Evolutionary conservation across 2,329 filamentous ascomycete species (phyloP), one percentile per base, ranked within the genome.

Genomic region (Beauveria pseudobassiana): DNA sequence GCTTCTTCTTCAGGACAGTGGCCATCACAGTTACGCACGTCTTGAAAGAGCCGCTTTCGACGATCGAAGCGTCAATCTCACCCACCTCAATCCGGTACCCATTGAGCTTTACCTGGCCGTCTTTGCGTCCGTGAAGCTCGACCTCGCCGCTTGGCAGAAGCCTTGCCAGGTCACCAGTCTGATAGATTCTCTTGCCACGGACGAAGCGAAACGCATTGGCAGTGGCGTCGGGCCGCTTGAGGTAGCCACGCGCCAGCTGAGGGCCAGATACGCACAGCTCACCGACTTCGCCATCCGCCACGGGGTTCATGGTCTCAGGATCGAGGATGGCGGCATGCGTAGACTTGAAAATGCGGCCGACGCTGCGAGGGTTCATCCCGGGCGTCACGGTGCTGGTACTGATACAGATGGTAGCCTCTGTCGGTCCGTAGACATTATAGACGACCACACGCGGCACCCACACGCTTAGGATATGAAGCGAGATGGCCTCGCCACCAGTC

Each of bases 61-160:
- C 42, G 16, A 43, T 43, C 7, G 42, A 43, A 7, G 22, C 46
- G 18, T 64, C 63, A 24, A 64, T 42, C 55, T 64, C 63, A 3
- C 54, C 63, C 4, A 64, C 51, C 54, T 68, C 66, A 34, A 68
- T 56, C 3, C 67, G 63, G 28, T 62, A 51, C 2, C 67, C 67
- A 22, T 65, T 62, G 5, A 68, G 63, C 56, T 69, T 69, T 40
- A 69, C 64, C 50, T 65, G 63, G 5, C 45, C 58, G 46, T 69
- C 68, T 34, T 64, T 66, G 14, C 68, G 66, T n/a, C 65, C 60
- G 16, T 61, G 54, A 40, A 61, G 66, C 26, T 67, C 63, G 9
- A 68, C 52, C 5, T 59, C 63, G 12, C 67, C 67, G 50, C 62
- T 59, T 2, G 64, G 40, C 6, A 65, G 62, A 51, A 61, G 63